Evolutionary conservation across 2,329 filamentous ascomycete genomes (phyloP).

Genomic region (Torrubiella hemipterigena): DNA sequence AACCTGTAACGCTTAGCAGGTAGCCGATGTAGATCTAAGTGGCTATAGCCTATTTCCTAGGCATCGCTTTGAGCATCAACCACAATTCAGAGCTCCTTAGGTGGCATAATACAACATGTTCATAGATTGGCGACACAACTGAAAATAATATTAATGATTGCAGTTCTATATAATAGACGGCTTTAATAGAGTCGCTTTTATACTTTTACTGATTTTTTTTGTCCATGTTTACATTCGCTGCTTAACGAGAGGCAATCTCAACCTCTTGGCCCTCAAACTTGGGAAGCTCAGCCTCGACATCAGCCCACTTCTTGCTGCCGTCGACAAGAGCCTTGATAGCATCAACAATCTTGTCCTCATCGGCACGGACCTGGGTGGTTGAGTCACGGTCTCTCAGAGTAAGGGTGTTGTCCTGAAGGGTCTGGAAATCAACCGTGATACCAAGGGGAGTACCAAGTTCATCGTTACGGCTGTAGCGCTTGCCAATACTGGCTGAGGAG

Average conservation of each 20-base stretch:
- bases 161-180: constrained; percentile 10
- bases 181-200: background rate
- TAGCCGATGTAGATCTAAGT: too few species aligned
- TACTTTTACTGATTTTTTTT: too few species aligned
- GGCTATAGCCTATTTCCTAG: too few species aligned
- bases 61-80: too few species aligned
- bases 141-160: too few species aligned
- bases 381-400: constrained; percentile 86
- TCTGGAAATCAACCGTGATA: constrained; percentile 94
- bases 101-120: too few species aligned
- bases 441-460: constrained; percentile 91
- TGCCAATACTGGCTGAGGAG: constrained; percentile 84
- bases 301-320: constrained; percentile 45
- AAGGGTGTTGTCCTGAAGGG: constrained; percentile 72
- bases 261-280: constrained; percentile 70
- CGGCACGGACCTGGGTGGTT: constrained; percentile 79
- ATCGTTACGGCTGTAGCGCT: constrained; percentile 89
- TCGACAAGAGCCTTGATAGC: constrained; percentile 50
- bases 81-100: too few species aligned
- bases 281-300: constrained; percentile 67
- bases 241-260: constrained; percentile 27
- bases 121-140: too few species aligned
- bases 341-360: constrained; percentile 65
- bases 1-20: too few species aligned
- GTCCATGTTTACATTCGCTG: too few species aligned